Base-by-base conservation (phyloP, 2,329 filamentous ascomycete genomes). In the Huntiella moniliformis region DNA sequence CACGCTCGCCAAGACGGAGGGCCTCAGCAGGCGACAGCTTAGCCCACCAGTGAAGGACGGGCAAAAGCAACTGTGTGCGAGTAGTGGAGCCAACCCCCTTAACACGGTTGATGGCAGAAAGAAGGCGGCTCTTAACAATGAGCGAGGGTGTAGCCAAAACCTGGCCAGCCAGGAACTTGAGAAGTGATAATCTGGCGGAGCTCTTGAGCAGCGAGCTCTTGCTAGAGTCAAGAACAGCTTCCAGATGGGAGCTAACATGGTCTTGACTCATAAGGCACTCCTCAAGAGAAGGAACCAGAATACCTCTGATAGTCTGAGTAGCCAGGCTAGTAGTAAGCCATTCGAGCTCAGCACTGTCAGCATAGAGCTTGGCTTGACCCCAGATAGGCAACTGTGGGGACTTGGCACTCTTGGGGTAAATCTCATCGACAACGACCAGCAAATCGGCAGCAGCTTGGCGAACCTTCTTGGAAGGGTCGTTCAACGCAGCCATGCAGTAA, bases 211-310 rank as follows among this genome's bases (percentile, higher is more conserved):
- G 59, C 38, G 70, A 69, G 28, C 63, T 64, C 52, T 61, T 66
- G 13, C 66, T 63, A 32, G 60, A 59, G 51, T 63, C 61, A 42
- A 65, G 58, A 8, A 56, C 54, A 4, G 56, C 54, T 39, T 63
- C 62, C 4, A 94, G 58, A 2, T 78, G 70, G 15, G 73, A 72
- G 18, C 70, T 64, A 38, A 94, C 68, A 50, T 91, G 78, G 22
- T 71, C 73, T 3, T 74, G 65, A 56, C 96, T 86, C 53, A 95
- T 73, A 3, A 88, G 70, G 55, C 80, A 92, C 60, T 95, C 91
- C 60, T 95, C 87, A 7, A 94, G 63, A 2, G 71, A 73, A 0
- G 83, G 83, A 15, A 84, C 59, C n/a, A 95, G 61, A 34, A 81
- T 67, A 15, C 73, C 67, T 15, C 74, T 68, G 1, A 91, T 56